Evolutionary conservation across 305 asterid genomes (phyloP), one percentile per base, ranked within the genome.

Genomic region (Solanum chacoense): DNA sequence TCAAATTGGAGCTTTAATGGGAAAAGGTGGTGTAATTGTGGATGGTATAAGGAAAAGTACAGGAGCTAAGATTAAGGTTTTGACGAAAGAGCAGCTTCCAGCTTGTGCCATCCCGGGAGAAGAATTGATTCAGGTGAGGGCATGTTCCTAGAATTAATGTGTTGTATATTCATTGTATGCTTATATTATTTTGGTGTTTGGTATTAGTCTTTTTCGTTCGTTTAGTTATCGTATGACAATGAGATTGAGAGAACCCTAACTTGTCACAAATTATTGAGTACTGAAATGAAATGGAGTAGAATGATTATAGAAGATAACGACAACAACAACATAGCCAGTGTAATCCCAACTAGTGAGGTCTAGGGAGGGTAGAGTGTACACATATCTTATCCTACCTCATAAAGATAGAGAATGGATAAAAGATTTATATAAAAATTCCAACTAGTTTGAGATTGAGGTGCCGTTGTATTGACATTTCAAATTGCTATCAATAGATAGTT

Each of bases 51-150:
- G 92, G 88, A 90, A 87, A 36, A 90, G 88, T 87, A 81, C 95
- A 1, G 93, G 95, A 45, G 96, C 94, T 0, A 92, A 87, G 89
- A 92, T 94, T 75, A 89, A 92, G 87, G 92, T 94, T 65, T 67
- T 94, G 87, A 91, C 88, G 73, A 89, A 88, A 87, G 95, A 93
- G 14, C 93, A 91, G 88, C 79, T 88, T 69, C 96, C 94, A 50
- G 90, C 90, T 85, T 94, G 94, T 85, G 94, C 95, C 31, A 50
- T 80, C 1, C 92, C 92, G 1, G 91, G 90, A 77, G 96, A 93
- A 89, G 93, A 92, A 89, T 89, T 94, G 91, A 91, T 94, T 91
- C 95, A 94, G 95, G 96, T 93, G 37, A 20, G 36, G 38, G 29
- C 10, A 11, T 84, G n/a, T 81, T 18, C 32, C 86, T 81, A 29